These are phyloP conservation scores for Tolypocladium ophioglossoides DNA, from an alignment of 2,329 filamentous ascomycete genomes.

Conservation along the genomic window DNA sequence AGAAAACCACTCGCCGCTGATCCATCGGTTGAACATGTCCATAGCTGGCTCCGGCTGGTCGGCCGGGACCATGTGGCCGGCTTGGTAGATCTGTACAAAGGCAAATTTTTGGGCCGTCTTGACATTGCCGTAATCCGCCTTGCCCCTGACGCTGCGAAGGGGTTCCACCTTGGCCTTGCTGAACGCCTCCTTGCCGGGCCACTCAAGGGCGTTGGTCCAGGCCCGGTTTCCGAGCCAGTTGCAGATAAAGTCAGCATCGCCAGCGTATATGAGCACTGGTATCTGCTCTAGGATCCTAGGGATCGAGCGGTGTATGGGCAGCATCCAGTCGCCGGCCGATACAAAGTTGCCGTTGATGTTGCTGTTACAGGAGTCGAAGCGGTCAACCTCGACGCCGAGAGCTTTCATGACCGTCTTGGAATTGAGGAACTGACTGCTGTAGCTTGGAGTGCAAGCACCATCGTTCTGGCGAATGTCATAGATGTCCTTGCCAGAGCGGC, in stretches of 20 bases:
- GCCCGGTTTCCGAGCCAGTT: slow-evolving; percentile 98
- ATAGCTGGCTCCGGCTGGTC: slow-evolving; percentile 84
- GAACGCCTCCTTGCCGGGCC: slow-evolving; percentile 75
- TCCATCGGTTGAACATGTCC: slow-evolving; percentile 91
- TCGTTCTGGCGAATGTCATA: slow-evolving; percentile 90
- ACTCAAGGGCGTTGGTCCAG: slow-evolving; percentile 89
- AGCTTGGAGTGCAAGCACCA: slow-evolving; percentile 81
- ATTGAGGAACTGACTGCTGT: slow-evolving; percentile 82
- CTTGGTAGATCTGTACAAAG: slow-evolving; percentile 79
- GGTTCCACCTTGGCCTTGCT: slow-evolving; percentile 59
- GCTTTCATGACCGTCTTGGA: slow-evolving; percentile 70
- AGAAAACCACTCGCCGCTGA: slow-evolving; percentile 24
- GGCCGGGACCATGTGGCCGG: slow-evolving; percentile 93
- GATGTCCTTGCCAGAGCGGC: slow-evolving; percentile 81
- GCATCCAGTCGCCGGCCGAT: slow-evolving; percentile 82
- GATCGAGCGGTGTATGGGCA: slow-evolving; percentile 86
- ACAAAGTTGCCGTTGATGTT: slow-evolving; percentile 97
- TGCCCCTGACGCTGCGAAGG: slow-evolving; percentile 44
- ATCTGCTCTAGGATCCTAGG: slow-evolving; percentile 81
- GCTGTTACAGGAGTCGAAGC: slow-evolving; percentile 92
- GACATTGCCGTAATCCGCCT: slow-evolving; percentile 53
- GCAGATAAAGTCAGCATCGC: slow-evolving; percentile 80
- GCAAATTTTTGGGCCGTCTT: slow-evolving; percentile 90
- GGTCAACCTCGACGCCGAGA: slow-evolving; percentile 76
- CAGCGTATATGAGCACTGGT: slow-evolving; percentile 87